Conservation (phyloP, 176 grass and related monocot genomes). For the Oryza nivara region DNA sequence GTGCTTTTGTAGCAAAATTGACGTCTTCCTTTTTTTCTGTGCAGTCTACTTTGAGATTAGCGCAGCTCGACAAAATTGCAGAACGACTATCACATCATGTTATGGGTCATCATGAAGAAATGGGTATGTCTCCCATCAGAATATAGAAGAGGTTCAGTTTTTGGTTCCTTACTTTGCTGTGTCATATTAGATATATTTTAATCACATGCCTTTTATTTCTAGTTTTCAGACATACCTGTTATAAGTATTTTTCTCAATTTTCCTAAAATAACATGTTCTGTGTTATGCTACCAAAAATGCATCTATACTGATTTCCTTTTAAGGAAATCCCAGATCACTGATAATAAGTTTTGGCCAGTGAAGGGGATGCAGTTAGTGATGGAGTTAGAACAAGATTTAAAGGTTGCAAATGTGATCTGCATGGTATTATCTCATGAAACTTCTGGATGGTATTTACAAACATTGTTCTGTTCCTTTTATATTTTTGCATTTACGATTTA, state of each 20-base stretch:
- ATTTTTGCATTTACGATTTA: constrained; percentile 33
- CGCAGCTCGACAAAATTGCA: constrained; percentile 92
- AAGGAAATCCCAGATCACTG: constrained; percentile 42
- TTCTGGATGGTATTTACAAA: constrained; percentile 26
- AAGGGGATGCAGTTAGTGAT: constrained; percentile 99
- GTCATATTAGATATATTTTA: constrained; percentile 14
- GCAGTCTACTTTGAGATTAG: constrained; percentile 91
- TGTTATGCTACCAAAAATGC: constrained; percentile 6
- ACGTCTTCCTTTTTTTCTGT: neutral
- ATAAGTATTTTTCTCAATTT: neutral
- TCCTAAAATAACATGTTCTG: neutral
- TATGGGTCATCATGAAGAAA: constrained; percentile 96
- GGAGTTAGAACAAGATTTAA: constrained; percentile 97
- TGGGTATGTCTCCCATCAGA: constrained; percentile 71
- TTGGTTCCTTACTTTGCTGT: constrained; percentile 13
- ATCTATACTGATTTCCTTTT: constrained; percentile 27
- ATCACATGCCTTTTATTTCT: constrained; percentile 8
- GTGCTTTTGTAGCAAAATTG: constrained; percentile 25
- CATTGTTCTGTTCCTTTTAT: neutral
- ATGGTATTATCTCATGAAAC: constrained; percentile 59
- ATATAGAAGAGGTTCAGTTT: constrained; percentile 22
- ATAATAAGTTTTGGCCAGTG: constrained; percentile 78
- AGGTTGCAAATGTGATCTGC: constrained; percentile 95
- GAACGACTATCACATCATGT: constrained; percentile 91
- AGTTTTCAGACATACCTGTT: neutral